Evolutionary conservation across 176 grass and related monocot species (phyloP), one percentile per base, ranked within the genome.

Genomic region (Urochloa ruziziensis): DNA sequence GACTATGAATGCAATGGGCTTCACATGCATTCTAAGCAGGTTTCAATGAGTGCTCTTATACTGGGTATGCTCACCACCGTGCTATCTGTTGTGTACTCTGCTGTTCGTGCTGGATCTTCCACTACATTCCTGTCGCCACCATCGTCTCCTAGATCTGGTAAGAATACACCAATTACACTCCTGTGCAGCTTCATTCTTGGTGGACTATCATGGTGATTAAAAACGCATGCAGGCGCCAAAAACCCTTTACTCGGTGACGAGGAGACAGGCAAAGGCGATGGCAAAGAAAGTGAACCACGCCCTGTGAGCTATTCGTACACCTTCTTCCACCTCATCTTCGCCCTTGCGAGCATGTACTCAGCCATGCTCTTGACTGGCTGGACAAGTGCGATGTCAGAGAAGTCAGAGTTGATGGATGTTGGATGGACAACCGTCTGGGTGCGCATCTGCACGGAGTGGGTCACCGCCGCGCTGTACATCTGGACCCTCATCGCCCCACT

Each of bases 361-460:
- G 92, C 91, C 64, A 98, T 98, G 95, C 91, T 98, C 70, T 83
- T 98, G 12, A 98, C 95, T 13, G 95, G 95, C 43, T 98, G 95
- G 95, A 93, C 87, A 9, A 93, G 89, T 61, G 92, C 89, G 4
- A 82, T 82, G 54, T 91, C 96, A 8, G 92, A 83, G 19, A 93
- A 80, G 33, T 84, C 96, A 16, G 96, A 98, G 79, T 89, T 98
- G 85, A 98, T 98, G 74, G 92, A 98, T 82, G 90, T 95, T 40
- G 96, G 96, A 30, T 98, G 96, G 96, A 98, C 96, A 23, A 93
- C 92, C 3, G 96, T 93, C 19, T 98, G 96, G 95, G 96, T 98
- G 32, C 89, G 96, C 74, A 95, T 93, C 49, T 89, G 92, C 86
- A 98, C 87, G 0, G 96, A 95, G 60, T 98, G 96, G 96, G 87